These are phyloP conservation scores for Exophiala spinifera DNA, from an alignment of 2,329 filamentous ascomycete genomes.

Conservation along the genomic window DNA sequence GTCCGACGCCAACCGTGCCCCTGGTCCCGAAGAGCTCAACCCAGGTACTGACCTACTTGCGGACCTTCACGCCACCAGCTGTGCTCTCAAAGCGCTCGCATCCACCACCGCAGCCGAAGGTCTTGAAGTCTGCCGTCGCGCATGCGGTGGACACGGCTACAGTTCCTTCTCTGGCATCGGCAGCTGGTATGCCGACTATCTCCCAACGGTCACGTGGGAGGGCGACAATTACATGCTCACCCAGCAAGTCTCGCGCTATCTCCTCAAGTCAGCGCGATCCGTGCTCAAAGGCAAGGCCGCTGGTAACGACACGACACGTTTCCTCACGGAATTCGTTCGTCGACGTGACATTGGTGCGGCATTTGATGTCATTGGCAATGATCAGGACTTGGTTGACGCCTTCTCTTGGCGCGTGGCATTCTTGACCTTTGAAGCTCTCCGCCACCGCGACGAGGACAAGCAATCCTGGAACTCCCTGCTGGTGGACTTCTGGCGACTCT, in stretches of 20 bases:
- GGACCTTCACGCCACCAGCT: conserved; percentile 73
- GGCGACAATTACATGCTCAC: conserved; percentile 82
- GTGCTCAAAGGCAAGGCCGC: conserved; percentile 64
- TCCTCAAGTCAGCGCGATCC: conserved; percentile 70
- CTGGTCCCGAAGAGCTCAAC: conserved; percentile 66
- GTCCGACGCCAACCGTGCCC: conserved; percentile 49
- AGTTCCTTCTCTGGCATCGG: conserved; percentile 73
- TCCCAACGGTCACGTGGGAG: conserved; percentile 70
- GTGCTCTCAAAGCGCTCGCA: conserved; percentile 69
- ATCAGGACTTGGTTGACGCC: conserved; percentile 67
- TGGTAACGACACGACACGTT: conserved; percentile 65
- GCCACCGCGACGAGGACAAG: conserved; percentile 71
- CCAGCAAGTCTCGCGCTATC: conserved; percentile 72
- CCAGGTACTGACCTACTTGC: conserved; percentile 66
- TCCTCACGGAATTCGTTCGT: conserved; percentile 62
- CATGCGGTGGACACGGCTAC: conserved; percentile 76
- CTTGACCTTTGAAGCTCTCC: conserved; percentile 71
- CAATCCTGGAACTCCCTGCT: conserved; percentile 74
- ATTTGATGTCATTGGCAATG: conserved; percentile 69
- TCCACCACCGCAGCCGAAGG: conserved; percentile 72
- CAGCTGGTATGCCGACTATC: conserved; percentile 70
- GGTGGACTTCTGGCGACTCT: conserved; percentile 74
- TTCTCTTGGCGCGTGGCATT: conserved; percentile 74
- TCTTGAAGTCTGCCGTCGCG: conserved; percentile 69
- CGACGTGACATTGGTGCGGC: conserved; percentile 68